Evolutionary conservation across 2,329 filamentous ascomycete species (phyloP), one percentile per base, ranked within the genome.

Genomic region (Calonectria montana): DNA sequence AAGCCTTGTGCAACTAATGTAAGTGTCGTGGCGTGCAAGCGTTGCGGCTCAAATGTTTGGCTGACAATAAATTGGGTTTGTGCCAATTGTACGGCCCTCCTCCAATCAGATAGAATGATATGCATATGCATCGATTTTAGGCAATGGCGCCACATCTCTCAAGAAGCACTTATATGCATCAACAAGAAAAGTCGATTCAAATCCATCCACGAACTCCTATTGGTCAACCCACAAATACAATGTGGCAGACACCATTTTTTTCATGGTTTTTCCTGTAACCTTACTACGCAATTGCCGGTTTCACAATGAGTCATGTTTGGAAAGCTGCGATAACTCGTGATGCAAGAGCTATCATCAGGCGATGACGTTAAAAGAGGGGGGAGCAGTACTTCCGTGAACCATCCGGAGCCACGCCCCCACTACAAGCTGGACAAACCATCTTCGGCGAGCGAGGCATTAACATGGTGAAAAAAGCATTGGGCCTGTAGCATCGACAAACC

Each of bases 361-460:
- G 63, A 70, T 67, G 68, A 63, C 68, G 63, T 66, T 63, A 55
- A 37, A 25, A 29, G 39, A 29, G 45, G 27, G 50, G 62, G 39
- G 43, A 23, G 21, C 31, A 41, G 37, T 37, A 55, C 50, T n/a
- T 37, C 29, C 18, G n/a, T 39, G 41, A 43, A 29, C 47, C 47
- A 35, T 25, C 35, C 8, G 27, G 43, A 39, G 47, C n/a, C 43
- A 47, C 35, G 48, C 18, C 68, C 53, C 68, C 68, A 70, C 68
- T 70, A 66, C 65, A 65, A 59, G 23, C 59, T 67, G 39, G 39
- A 21, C 47, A 64, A 53, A 37, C 67, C 57, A 55, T 37, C 25
- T 50, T 62, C 43, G 41, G 23, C 41, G 62, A 53, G 50, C 67
- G 67, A 70, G 68, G 68, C 53, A 70, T 70, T 70, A 70, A 70